Evolutionary conservation across 306 rosid species (phyloP), one percentile per base, ranked within the genome.

Genomic region (Sicyos baderoa): DNA sequence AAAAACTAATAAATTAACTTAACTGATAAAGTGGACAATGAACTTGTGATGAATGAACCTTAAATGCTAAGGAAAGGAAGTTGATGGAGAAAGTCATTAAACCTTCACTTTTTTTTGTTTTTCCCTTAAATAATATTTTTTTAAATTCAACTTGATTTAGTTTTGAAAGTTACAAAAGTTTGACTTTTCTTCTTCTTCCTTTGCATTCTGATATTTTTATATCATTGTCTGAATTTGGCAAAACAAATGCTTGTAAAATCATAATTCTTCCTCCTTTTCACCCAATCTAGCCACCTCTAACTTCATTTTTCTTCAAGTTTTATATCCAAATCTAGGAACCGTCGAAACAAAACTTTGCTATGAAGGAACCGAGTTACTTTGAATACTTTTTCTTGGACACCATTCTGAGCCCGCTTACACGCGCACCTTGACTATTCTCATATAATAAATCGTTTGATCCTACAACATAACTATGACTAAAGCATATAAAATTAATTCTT

Each of bases 51-150:
- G 7, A 47, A 54, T 27, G 45, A 50, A 60, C 27, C 75, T 75
- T 72, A 51, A 7, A 72, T 32, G 68, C 50, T 56, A 72, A 15
- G 77, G 21, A 76, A 72, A 29, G 74, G 19, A 35, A 47, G 48
- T 16, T 50, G 35, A 5, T 16, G 35, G 49, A 56, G 19, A 15
- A 48, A 72, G 66, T 61, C 54, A 45, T 50, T 49, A 71, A 71
- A 59, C 9, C 48, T 37, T 45, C 19, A 9, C 27, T 12, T 42
- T 29, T 17, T 54, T 54, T 50, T 2, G 7, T 13, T 64, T 40
- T 11, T 45, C 4, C 7, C 9, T 13, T 15, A 53, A 18, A 53
- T 53, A 53, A 18, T 53, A 19, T 27, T 29, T 59, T 19, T 27
- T 29, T 29, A 59, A 59, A 59, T 59, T 59, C 65, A 27, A 63